phyloP scores from a whole-genome alignment of 768 basidiomycete species.

The Amylocystis lapponica region DNA sequence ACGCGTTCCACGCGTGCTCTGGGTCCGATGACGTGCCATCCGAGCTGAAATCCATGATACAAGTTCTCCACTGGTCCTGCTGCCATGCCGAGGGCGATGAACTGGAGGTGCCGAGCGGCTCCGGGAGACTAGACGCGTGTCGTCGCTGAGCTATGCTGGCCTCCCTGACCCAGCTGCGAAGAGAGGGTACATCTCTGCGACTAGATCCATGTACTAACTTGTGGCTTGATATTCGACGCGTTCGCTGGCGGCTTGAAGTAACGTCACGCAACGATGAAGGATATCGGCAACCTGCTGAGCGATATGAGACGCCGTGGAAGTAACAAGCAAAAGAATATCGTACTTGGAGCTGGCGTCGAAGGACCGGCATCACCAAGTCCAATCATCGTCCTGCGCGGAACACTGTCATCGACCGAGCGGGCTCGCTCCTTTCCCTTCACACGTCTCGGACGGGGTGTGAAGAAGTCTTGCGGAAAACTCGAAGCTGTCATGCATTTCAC shows the following conservation, averaged over 20 bases:
- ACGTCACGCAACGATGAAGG: background rate
- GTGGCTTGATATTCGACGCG: constrained; percentile 13
- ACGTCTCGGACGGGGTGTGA: constrained; percentile 46
- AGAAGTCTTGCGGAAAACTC: constrained; percentile 42
- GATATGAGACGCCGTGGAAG: background rate
- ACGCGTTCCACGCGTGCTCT: constrained; percentile 37
- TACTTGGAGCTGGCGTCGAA: background rate
- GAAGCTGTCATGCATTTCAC: constrained; percentile 26
- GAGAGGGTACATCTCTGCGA: constrained; percentile 10
- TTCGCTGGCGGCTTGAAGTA: constrained; percentile 12
- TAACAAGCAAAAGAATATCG: background rate
- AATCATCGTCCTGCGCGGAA: background rate
- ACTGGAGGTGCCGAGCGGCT: constrained; percentile 2
- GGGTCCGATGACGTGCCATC: background rate
- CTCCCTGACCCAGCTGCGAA: constrained; percentile 8
- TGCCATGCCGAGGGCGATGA: background rate
- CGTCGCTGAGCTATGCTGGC: constrained; percentile 18
- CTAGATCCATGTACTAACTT: constrained; percentile 8
- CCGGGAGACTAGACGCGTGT: constrained; percentile 23
- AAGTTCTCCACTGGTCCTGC: background rate
- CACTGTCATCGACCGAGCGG: constrained; percentile 8
- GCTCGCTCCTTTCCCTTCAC: constrained; percentile 52
- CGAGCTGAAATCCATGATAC: background rate
- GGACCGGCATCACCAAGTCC: background rate
- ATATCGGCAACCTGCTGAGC: background rate